Evolutionary conservation across 2,329 filamentous ascomycete genomes (phyloP).

Genomic region (Diaporthe vexans): DNA sequence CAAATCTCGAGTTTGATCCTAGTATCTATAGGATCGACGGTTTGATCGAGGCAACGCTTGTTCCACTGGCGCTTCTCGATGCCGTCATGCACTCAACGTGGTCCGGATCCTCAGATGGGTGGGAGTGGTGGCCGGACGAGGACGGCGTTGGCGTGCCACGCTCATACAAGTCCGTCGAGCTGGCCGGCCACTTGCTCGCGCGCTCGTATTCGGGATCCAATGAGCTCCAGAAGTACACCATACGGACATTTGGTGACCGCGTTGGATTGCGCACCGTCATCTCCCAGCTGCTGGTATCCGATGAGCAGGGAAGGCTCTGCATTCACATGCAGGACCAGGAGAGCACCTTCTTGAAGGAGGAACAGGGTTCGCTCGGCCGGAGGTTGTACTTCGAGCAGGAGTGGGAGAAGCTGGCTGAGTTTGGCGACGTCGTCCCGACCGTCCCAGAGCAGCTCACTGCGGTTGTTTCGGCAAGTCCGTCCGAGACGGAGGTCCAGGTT

Average conservation of each 20-base stretch:
- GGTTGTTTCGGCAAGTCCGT: not conserved
- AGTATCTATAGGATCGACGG: slow-evolving; percentile 2
- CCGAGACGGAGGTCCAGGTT: not conserved
- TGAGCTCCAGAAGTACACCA: slow-evolving; percentile 9
- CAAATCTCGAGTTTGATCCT: not conserved
- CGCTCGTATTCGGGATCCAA: not conserved
- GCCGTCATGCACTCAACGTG: slow-evolving; percentile 16
- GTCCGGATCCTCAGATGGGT: not conserved
- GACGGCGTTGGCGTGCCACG: slow-evolving; percentile 21
- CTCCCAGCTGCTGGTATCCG: slow-evolving; percentile 5
- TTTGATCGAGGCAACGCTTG: not conserved
- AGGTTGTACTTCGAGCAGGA: slow-evolving; percentile 15
- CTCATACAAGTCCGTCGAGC: slow-evolving; percentile 18
- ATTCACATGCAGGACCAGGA: slow-evolving; percentile 27
- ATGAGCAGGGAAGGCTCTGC: slow-evolving; percentile 16
- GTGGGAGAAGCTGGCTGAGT: slow-evolving; percentile 1
- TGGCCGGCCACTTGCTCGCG: slow-evolving; percentile 5
- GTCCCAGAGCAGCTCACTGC: not conserved
- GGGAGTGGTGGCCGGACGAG: slow-evolving; percentile 24
- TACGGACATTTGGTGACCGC: not conserved
- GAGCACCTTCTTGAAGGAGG: slow-evolving; percentile 20
- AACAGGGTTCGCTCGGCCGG: slow-evolving; percentile 16
- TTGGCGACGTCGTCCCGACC: not conserved
- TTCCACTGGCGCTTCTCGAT: slow-evolving; percentile 10
- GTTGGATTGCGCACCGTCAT: slow-evolving; percentile 5